Evolutionary conservation across 2,329 filamentous ascomycete genomes (phyloP).

Genomic region (Dothidotthia symphoricarpi): DNA sequence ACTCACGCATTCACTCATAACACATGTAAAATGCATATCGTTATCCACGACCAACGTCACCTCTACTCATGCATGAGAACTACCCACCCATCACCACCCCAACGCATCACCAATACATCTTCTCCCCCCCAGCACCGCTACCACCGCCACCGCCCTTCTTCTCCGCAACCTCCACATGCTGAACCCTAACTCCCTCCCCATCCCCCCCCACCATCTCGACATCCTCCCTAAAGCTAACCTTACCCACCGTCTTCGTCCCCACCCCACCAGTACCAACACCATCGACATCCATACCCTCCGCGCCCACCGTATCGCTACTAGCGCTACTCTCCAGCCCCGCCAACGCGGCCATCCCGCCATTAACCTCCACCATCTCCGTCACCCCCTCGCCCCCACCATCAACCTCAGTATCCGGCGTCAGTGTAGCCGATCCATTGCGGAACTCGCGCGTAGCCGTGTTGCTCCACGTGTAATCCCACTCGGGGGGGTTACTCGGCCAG

Average conservation of each 20-base stretch:
- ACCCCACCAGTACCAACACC: not conserved
- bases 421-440: constrained; percentile 21
- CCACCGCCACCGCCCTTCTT: constrained; percentile 30
- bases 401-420: constrained; percentile 38
- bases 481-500: constrained; percentile 16
- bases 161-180: constrained; percentile 27
- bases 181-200: constrained; percentile 9
- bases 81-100: too few relatives aligned
- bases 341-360: constrained; percentile 22
- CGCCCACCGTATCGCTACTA: constrained; percentile 24
- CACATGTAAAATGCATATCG: too few relatives aligned
- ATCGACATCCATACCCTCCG: constrained; percentile 24
- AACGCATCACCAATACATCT: too few relatives aligned
- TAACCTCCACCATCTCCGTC: constrained; percentile 29
- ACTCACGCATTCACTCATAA: too few relatives aligned
- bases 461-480: constrained; percentile 19
- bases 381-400: constrained; percentile 20
- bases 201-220: constrained; percentile 24
- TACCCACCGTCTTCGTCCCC: constrained; percentile 7
- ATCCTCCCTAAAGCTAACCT: constrained; percentile 20
- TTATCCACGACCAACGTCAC: too few relatives aligned
- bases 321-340: constrained; percentile 19
- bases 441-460: constrained; percentile 15
- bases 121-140: too few relatives aligned
- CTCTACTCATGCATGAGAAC: too few relatives aligned